These are phyloP conservation scores for Paxillus involutus DNA, from an alignment of 768 basidiomycete genomes.

Conservation along the genomic window DNA sequence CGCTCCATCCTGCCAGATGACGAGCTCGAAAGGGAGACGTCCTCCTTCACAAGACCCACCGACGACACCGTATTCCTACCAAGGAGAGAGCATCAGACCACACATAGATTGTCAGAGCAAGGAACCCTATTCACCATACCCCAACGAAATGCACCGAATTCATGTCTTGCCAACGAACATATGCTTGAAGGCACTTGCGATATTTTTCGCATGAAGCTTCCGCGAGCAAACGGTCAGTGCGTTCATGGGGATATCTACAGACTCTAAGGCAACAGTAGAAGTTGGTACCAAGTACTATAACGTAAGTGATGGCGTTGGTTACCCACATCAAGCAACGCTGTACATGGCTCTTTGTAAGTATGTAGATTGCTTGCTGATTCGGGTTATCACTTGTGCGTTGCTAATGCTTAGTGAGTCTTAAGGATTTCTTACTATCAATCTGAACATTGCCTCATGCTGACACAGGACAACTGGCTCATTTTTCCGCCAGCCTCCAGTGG, in stretches of 20 bases:
- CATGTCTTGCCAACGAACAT: constrained; percentile 42
- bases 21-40: constrained; percentile 51
- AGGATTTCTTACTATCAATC: no score
- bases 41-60: constrained; percentile 49
- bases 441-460: no score
- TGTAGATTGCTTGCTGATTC: no score
- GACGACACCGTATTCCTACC: constrained; percentile 65
- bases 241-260: not conserved
- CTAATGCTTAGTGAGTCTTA: no score
- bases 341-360: no score
- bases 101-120: not conserved
- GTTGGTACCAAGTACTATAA: no score
- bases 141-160: constrained; percentile 47
- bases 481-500: no score
- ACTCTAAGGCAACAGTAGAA: no score
- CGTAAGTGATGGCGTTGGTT: no score
- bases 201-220: constrained; percentile 14
- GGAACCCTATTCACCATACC: constrained; percentile 39
- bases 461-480: no score
- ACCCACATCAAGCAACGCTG: no score
- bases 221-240: constrained; percentile 10
- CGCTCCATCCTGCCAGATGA: constrained; percentile 32
- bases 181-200: constrained; percentile 36
- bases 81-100: not conserved
- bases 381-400: no score